These are phyloP conservation scores for Lyophyllum shimeji DNA, from an alignment of 768 basidiomycete species.

Conservation along the genomic window DNA sequence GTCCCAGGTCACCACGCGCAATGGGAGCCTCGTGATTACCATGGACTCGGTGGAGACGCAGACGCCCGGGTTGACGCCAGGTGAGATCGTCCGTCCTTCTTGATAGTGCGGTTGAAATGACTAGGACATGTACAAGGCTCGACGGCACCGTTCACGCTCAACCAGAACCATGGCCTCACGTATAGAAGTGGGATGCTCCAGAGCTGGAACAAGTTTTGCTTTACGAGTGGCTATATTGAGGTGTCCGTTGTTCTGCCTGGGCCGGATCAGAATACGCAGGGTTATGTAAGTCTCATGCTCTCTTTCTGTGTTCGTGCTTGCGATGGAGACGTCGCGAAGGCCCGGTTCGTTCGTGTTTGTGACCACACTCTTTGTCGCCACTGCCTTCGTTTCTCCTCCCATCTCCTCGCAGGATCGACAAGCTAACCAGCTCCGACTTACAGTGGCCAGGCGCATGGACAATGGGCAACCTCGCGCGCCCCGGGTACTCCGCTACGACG, in stretches of 20 bases:
- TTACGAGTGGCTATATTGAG: slow-evolving; percentile 80
- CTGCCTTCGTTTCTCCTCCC: too few species aligned
- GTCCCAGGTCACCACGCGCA: slow-evolving; percentile 58
- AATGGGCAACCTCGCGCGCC: slow-evolving; percentile 83
- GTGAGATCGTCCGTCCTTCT: too few species aligned
- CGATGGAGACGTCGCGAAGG: neutral
- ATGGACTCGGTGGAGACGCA: slow-evolving; percentile 48
- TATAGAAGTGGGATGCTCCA: slow-evolving; percentile 82
- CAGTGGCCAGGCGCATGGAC: slow-evolving; percentile 90
- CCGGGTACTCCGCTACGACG: slow-evolving; percentile 77
- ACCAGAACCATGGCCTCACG: slow-evolving; percentile 53
- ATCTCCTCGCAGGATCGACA: too few species aligned
- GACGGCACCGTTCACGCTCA: slow-evolving; percentile 45
- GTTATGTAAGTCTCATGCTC: slow-evolving; percentile 40
- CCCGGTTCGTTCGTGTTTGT: neutral
- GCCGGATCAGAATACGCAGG: slow-evolving; percentile 47
- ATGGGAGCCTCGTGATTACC: slow-evolving; percentile 68
- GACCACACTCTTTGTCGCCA: neutral
- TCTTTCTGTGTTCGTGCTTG: neutral
- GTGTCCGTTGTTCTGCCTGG: slow-evolving; percentile 61
- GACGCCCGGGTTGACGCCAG: slow-evolving; percentile 28
- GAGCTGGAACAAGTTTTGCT: slow-evolving; percentile 91
- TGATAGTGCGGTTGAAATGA: too few species aligned
- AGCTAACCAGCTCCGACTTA: too few species aligned
- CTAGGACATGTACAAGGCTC: too few species aligned